Conservation (phyloP, 129 eudicot genomes). For the Chrysanthemum seticuspe region DNA sequence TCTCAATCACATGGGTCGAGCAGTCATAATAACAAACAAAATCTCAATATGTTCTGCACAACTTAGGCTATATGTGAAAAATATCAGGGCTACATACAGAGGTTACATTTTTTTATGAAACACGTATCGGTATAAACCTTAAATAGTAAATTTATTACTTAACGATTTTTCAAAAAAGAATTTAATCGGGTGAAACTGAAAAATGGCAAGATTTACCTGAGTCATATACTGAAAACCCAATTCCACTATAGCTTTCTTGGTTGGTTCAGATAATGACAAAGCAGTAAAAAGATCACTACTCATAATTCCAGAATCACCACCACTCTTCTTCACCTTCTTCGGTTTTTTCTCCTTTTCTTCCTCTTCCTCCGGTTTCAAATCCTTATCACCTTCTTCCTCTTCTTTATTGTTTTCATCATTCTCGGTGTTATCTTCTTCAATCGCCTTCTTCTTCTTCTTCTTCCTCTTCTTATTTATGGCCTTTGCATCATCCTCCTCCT, state of each 20-base stretch:
- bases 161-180: too few species aligned
- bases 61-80: background rate
- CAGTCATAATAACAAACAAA: background rate
- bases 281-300: constrained; percentile 50
- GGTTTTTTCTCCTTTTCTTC: constrained; percentile 21
- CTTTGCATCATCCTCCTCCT: background rate
- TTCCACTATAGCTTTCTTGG: constrained; percentile 61
- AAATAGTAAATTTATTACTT: background rate
- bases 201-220: constrained; percentile 43
- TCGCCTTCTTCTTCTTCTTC: constrained; percentile 27
- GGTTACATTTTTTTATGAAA: background rate
- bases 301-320: constrained; percentile 63
- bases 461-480: constrained; percentile 22
- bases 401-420: constrained; percentile 22
- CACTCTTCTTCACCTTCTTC: constrained; percentile 27
- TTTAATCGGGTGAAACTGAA: too few species aligned
- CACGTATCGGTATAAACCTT: too few species aligned
- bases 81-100: background rate
- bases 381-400: constrained; percentile 17
- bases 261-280: constrained; percentile 61
- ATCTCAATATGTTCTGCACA: background rate
- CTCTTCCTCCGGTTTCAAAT: constrained; percentile 11
- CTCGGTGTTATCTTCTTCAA: constrained; percentile 12
- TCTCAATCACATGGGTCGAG: too few species aligned
- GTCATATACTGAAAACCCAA: constrained; percentile 68